These are phyloP conservation scores for Xylariaceae sp. DNA, from an alignment of 2,329 filamentous ascomycete genomes.

Conservation along the genomic window DNA sequence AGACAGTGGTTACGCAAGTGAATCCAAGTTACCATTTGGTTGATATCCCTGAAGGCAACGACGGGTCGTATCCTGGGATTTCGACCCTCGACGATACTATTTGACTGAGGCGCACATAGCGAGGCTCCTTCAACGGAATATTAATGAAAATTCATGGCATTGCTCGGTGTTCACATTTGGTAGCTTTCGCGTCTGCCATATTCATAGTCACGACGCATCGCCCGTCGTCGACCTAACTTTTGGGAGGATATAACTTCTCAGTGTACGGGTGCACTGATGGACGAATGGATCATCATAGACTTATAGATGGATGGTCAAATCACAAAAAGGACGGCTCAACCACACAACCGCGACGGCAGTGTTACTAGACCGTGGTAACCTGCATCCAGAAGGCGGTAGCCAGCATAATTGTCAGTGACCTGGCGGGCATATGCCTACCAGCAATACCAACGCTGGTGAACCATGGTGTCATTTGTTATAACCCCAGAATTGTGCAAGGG, in stretches of 20 bases:
- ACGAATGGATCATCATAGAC: conserved; percentile 17
- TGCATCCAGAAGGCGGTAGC: too few species aligned
- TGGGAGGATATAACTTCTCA: conserved; percentile 19
- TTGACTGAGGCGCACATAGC: background rate
- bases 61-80: background rate
- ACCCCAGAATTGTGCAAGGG: too few species aligned
- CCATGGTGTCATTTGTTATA: too few species aligned
- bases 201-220: conserved; percentile 12
- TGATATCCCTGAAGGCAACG: conserved; percentile 5
- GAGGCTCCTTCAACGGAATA: background rate
- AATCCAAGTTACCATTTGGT: conserved; percentile 39
- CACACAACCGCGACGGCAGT: background rate
- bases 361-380: too few species aligned
- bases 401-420: too few species aligned
- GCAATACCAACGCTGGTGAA: too few species aligned
- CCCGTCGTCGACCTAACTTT: conserved; percentile 14
- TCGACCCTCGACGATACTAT: background rate
- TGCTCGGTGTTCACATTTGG: conserved; percentile 18
- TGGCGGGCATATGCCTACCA: too few species aligned
- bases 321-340: conserved; percentile 5
- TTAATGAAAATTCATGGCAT: conserved; percentile 18
- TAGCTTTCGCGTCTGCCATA: conserved; percentile 11
- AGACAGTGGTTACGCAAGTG: conserved; percentile 40
- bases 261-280: conserved; percentile 15
- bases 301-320: conserved; percentile 10